Evolutionary conservation across 371 early-diverging fungal species (phyloP).

Genomic region (Quaeritorhiza haematococci): DNA sequence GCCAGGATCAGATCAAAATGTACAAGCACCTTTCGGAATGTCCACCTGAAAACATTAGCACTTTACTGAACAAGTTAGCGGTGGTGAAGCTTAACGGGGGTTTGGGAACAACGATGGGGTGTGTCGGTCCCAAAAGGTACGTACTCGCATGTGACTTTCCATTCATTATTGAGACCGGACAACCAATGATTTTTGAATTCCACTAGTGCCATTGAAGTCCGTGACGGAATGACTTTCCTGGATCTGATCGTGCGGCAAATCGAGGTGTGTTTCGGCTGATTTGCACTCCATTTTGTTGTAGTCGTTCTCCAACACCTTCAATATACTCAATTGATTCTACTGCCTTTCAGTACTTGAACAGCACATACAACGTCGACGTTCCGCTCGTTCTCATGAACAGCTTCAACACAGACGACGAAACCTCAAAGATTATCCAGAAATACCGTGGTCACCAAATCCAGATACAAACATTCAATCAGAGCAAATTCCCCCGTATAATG

Average conservation of each 20-base stretch:
- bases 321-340: slow-evolving; percentile 1
- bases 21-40: slow-evolving; percentile 63
- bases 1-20: slow-evolving; percentile 65
- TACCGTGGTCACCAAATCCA: slow-evolving; percentile 85
- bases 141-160: slow-evolving; percentile 5
- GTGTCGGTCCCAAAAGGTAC: slow-evolving; percentile 95
- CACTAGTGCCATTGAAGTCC: slow-evolving; percentile 90
- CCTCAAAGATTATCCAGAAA: slow-evolving; percentile 93
- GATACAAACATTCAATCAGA: slow-evolving; percentile 97
- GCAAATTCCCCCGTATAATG: slow-evolving; percentile 91
- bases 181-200: too few relatives aligned
- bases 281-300: background rate
- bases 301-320: too few relatives aligned
- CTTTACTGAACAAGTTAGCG: slow-evolving; percentile 82
- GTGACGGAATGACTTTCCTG: slow-evolving; percentile 97
- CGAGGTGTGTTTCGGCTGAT: slow-evolving; percentile 56
- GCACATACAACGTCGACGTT: slow-evolving; percentile 80
- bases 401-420: slow-evolving; percentile 98
- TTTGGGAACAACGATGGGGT: slow-evolving; percentile 99
- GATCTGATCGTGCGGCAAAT: slow-evolving; percentile 98
- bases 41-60: slow-evolving; percentile 42
- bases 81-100: slow-evolving; percentile 99
- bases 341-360: slow-evolving; percentile 75
- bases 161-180: background rate
- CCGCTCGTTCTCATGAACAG: slow-evolving; percentile 99